These are phyloP conservation scores for Kentomonas sorsogonicus DNA, from an alignment of 208 protist species.

Conservation along the genomic window DNA sequence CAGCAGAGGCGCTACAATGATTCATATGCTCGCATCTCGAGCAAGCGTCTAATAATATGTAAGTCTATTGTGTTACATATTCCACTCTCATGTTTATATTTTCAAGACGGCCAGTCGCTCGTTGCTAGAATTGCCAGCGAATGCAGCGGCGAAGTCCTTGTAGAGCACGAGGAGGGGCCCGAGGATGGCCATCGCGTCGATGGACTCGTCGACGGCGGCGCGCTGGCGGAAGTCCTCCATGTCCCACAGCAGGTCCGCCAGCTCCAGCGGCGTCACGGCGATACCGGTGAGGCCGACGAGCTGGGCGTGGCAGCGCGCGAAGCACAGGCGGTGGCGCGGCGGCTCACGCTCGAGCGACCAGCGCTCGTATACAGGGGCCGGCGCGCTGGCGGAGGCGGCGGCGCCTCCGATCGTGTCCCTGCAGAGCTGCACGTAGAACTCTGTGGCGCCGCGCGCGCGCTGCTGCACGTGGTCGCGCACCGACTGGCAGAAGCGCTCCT, in stretches of 20 bases:
- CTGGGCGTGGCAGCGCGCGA: constrained; percentile 57
- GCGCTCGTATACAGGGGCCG: constrained; percentile 14
- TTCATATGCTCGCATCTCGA: too few relatives aligned
- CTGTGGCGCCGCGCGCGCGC: constrained; percentile 45
- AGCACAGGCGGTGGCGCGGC: constrained; percentile 32
- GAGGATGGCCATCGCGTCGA: constrained; percentile 24
- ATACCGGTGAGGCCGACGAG: constrained; percentile 66
- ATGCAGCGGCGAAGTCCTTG: constrained; percentile 56
- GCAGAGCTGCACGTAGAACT: constrained; percentile 76
- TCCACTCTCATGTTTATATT: constrained; percentile 19
- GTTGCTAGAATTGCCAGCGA: constrained; percentile 44
- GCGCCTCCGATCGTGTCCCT: constrained; percentile 42
- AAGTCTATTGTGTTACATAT: too few relatives aligned
- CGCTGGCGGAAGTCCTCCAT: constrained; percentile 12
- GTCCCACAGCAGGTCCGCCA: constrained; percentile 66
- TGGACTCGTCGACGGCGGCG: background rate
- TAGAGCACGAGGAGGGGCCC: constrained; percentile 33
- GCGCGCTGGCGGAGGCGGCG: constrained; percentile 24
- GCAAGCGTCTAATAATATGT: background rate
- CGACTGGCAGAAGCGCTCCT: constrained; percentile 64
- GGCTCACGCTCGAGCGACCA: constrained; percentile 44
- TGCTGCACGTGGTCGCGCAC: constrained; percentile 73
- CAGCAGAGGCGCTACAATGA: too few relatives aligned
- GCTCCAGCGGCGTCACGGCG: constrained; percentile 32
- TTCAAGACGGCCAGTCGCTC: constrained; percentile 42